Conservation (phyloP, 306 rosid genomes). For the Pyrus communis region DNA sequence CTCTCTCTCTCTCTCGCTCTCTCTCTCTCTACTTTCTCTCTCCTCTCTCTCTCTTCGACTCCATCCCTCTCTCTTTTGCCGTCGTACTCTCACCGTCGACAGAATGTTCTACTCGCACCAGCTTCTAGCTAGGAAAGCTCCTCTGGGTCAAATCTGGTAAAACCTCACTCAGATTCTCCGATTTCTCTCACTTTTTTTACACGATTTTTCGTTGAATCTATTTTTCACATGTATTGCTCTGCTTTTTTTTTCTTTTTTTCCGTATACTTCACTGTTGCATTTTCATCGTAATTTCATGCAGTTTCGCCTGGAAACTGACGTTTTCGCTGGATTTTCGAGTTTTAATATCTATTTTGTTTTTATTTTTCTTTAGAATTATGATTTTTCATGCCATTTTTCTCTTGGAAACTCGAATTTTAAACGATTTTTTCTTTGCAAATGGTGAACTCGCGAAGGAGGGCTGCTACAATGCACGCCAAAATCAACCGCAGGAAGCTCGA, state of each 20-base stretch:
- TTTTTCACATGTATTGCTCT: not conserved
- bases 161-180: too few relatives aligned
- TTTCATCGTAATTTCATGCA: not conserved
- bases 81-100: not conserved
- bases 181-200: not conserved
- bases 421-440: not conserved
- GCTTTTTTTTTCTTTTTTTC: not conserved
- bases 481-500: conserved; percentile 63
- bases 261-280: not conserved
- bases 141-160: conserved; percentile 85
- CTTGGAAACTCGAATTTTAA: not conserved
- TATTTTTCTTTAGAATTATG: not conserved
- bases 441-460: conserved; percentile 29
- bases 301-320: not conserved
- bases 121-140: conserved; percentile 81
- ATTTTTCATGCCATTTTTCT: not conserved
- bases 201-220: not conserved
- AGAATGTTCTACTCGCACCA: conserved; percentile 80
- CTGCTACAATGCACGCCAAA: conserved; percentile 55
- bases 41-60: not conserved
- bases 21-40: not conserved
- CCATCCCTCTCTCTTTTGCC: not conserved
- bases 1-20: not conserved
- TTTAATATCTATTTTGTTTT: not conserved
- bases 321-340: not conserved